Evolutionary conservation across 345 rosid genomes (phyloP), one percentile per base, ranked within the genome.

Genomic region (Excoecaria cochinchinensis): DNA sequence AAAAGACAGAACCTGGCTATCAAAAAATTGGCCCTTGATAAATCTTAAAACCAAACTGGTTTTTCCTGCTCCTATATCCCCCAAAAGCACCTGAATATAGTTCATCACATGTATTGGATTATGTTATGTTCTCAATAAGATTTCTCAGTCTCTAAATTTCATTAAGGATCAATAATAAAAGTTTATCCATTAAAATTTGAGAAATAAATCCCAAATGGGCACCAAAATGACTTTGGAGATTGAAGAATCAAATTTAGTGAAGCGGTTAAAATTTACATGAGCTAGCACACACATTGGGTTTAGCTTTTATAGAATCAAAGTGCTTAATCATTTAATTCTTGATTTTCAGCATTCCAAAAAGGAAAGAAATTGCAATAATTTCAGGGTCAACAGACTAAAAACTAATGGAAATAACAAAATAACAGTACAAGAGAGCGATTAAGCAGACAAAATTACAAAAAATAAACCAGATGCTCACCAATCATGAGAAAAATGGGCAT

Each of bases 11-110:
- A 90, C 94, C 89, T 87, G 94, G 80, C 81, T 64, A 67, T 90
- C 88, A 9, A 78, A 86, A 77, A 84, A 90, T 78, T 85, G 88
- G 72, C 92, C 95, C 84, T 87, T 89, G 56, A 89, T 85, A 66
- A 90, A 89, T 79, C 92, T 84, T 72, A 84, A 66, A 15, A 85
- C 91, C 83, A 89, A 80, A 78, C 92, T 90, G 70, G 92, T 87
- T 79, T 90, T 90, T 70, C 91, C 92, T 0, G 95, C 86, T 82
- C 95, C 95, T 84, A 83, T 80, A 71, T 90, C 92, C 69, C 92
- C 92, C 51, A 90, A 76, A 81, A 88, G 84, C 71, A 88, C 95
- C 92, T 88, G 80, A 56, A 79, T 76, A 31, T 31, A 31, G 31
- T 31, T 31, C 31, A 31, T 31, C 31, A 31, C 31, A 31, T 31